Evolutionary conservation across 1,139 yeast genomes (phyloP).

Genomic region (Debaryomyces fabryi): DNA sequence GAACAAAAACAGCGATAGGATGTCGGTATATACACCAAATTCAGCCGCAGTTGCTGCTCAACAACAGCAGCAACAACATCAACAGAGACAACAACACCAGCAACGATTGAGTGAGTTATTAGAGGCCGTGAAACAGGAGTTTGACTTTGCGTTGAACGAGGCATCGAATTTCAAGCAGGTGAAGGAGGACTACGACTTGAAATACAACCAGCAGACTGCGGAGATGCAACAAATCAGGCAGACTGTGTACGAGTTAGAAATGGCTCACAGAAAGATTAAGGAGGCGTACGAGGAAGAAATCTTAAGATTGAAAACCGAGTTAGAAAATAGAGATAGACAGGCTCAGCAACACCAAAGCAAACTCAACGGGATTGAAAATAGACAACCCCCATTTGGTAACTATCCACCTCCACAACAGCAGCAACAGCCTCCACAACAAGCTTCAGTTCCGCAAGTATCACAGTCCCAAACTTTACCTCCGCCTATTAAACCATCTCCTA

Average conservation of each 20-base stretch:
- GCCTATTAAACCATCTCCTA: slow-evolving; percentile 21
- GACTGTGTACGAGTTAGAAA: slow-evolving; percentile 90
- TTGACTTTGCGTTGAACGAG: slow-evolving; percentile 82
- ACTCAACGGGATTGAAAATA: slow-evolving; percentile 17
- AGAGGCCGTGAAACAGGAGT: slow-evolving; percentile 92
- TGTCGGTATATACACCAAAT: slow-evolving; percentile 44
- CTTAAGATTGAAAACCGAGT: slow-evolving; percentile 77
- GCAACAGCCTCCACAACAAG: slow-evolving; percentile 21
- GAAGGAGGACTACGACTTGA: slow-evolving; percentile 90
- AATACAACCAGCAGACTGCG: slow-evolving; percentile 87
- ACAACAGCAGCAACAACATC: slow-evolving; percentile 32
- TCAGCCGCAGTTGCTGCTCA: slow-evolving; percentile 31
- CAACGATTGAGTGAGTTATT: slow-evolving; percentile 72
- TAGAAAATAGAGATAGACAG: slow-evolving; percentile 71
- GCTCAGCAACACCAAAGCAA: slow-evolving; percentile 31
- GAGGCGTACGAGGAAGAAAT: slow-evolving; percentile 96
- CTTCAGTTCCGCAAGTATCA: slow-evolving; percentile 12
- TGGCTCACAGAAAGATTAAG: slow-evolving; percentile 92
- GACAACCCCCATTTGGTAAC: slow-evolving; percentile 17
- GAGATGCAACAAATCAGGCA: slow-evolving; percentile 95
- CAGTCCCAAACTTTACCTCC: slow-evolving; percentile 22
- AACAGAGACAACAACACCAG: slow-evolving; percentile 50
- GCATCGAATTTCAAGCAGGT: slow-evolving; percentile 87
- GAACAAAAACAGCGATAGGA: slow-evolving; percentile 12
- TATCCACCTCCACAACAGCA: slow-evolving; percentile 21